Conservation (phyloP, 1,284 basidiomycete genomes). For the Phylloporus gajari region DNA sequence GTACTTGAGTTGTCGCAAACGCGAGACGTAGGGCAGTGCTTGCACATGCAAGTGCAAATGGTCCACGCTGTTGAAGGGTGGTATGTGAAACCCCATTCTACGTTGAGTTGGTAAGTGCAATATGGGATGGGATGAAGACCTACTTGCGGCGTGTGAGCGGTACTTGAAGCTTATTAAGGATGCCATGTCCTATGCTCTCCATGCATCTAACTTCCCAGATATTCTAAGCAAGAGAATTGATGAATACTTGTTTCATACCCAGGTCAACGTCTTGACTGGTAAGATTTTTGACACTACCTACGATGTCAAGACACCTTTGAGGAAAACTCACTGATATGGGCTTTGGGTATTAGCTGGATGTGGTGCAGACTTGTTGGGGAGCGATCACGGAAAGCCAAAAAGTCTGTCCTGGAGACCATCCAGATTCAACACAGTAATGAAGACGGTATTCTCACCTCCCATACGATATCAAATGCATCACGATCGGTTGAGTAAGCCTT, state of each 20-base stretch:
- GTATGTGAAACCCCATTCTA: conserved; percentile 85
- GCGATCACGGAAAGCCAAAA: conserved; percentile 43
- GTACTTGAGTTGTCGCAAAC: conserved; percentile 64
- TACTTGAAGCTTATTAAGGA: conserved; percentile 60
- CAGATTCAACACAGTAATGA: neutral
- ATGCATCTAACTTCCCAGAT: conserved; percentile 60
- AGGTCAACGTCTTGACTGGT: conserved; percentile 34
- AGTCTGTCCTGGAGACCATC: conserved; percentile 35
- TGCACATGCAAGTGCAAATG: conserved; percentile 87
- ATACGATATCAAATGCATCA: conserved; percentile 37
- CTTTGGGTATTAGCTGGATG: conserved; percentile 40
- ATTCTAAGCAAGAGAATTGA: neutral
- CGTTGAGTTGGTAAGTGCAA: neutral
- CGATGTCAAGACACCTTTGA: neutral
- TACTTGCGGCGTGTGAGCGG: conserved; percentile 58
- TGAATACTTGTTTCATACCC: conserved; percentile 26
- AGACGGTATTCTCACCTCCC: conserved; percentile 34
- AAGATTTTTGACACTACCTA: conserved; percentile 36
- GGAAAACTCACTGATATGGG: conserved; percentile 35
- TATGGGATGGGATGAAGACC: neutral
- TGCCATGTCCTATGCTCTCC: conserved; percentile 64
- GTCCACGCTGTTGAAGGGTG: conserved; percentile 81
- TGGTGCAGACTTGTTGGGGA: conserved; percentile 39
- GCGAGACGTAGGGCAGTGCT: conserved; percentile 70
- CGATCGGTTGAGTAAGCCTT: conserved; percentile 32